Evolutionary conservation across 768 basidiomycete genomes (phyloP), one percentile per base, ranked within the genome.

Genomic region (Imleria badia): DNA sequence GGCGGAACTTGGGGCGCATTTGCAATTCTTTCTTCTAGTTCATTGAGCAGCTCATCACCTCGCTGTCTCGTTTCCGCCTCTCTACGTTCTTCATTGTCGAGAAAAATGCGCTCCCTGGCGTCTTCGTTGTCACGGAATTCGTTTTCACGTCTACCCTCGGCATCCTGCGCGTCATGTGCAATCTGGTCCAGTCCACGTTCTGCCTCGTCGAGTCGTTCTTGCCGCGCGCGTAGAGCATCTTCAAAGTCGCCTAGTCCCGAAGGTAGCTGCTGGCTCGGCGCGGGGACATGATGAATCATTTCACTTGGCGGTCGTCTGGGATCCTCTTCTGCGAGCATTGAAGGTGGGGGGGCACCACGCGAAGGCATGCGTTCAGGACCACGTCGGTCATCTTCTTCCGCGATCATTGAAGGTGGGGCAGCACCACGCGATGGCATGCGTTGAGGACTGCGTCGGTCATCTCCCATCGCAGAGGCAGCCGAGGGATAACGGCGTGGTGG

Each of bases 121-220:
- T 85, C 82, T 67, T 92, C 90, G 54, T 81, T 79, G 2, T 72
- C 72, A 17, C 81, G 78, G 71, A 89, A 91, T 30, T 84, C 81
- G 9, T 66, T 68, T 52, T 91, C 89, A 11, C 89, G 81, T 43
- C 74, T 74, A 23, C 81, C 78, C 62, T 92, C 90, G 1, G 80
- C 81, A 47, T 82, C 81, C 34, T 80, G 77, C 0, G 83, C 80
- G 3, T 76, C 76, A 9, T 75, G 73, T 10, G 76, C 73, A 6
- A 80, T 73, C 30, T 80, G 73, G 5, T 76, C 73, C 13, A 90
- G 64, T 20, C 77, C 76, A 19, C 73, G 69, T 47, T 84, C 81
- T 19, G 81, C 75, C 0, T 82, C 84, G 11, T 78, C 77, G 23
- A 91, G 74, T 19, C 81, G 81, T 51, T 83, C 78, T 1, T 81